phyloP scores from a whole-genome alignment of 371 early-diverging fungal species.

The Saksenaea vasiformis region DNA sequence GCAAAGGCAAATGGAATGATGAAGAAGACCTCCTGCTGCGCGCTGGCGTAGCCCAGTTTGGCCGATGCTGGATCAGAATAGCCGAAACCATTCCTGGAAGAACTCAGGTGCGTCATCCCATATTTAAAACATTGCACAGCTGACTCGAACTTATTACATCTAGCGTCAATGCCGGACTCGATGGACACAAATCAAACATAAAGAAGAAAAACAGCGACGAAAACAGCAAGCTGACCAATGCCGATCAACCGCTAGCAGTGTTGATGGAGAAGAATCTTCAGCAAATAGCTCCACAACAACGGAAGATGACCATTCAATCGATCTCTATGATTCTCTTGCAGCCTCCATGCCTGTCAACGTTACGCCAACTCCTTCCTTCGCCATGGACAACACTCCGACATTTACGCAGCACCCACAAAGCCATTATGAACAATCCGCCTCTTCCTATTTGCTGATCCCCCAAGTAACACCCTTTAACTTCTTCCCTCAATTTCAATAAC shows the following conservation, averaged over 20 bases:
- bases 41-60: constrained; percentile 51
- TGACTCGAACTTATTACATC: constrained; percentile 5
- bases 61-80: constrained; percentile 76
- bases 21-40: constrained; percentile 64
- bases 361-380: neutral
- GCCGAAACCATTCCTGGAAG: constrained; percentile 67
- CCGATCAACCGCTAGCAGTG: constrained; percentile 2
- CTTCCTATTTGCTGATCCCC: constrained; percentile 2
- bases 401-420: neutral
- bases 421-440: neutral
- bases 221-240: constrained; percentile 7
- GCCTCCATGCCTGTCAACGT: neutral
- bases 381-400: neutral
- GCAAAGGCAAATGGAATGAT: constrained; percentile 68
- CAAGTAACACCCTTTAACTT: neutral
- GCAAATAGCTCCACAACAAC: neutral
- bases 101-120: constrained; percentile 46
- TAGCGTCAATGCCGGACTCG: constrained; percentile 74
- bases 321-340: neutral
- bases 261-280: constrained; percentile 3
- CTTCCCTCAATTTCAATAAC: neutral
- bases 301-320: neutral
- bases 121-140: neutral
- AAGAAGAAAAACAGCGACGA: constrained; percentile 42
- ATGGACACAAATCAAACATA: constrained; percentile 64